Conservation (phyloP, 2,329 filamentous ascomycete species). For the Leptographium procerum region DNA sequence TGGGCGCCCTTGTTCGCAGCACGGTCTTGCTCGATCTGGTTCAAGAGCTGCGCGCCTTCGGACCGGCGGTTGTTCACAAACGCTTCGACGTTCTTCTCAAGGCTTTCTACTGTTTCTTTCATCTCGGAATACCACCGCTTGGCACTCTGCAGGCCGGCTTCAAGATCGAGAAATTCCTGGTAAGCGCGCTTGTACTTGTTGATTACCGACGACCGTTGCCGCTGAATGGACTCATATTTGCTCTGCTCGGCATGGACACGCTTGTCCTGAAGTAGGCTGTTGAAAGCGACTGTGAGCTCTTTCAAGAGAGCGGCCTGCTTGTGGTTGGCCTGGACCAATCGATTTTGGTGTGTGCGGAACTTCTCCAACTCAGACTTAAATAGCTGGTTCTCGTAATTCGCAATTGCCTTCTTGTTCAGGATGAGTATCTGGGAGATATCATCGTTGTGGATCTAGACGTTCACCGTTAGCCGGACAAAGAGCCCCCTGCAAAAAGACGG, state of each 20-base stretch:
- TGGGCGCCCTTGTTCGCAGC: slow-evolving; percentile 45
- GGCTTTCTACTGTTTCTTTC: slow-evolving; percentile 83
- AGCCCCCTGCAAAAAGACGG: neutral
- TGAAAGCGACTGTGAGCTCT: slow-evolving; percentile 80
- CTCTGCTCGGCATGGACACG: slow-evolving; percentile 86
- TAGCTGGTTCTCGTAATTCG: slow-evolving; percentile 81
- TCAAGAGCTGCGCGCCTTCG: slow-evolving; percentile 81
- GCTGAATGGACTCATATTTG: slow-evolving; percentile 82
- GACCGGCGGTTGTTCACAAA: slow-evolving; percentile 91
- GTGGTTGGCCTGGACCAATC: slow-evolving; percentile 84
- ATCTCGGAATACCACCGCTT: slow-evolving; percentile 94
- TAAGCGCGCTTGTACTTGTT: slow-evolving; percentile 83
- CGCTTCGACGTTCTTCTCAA: slow-evolving; percentile 90
- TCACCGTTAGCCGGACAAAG: neutral
- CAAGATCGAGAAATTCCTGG: slow-evolving; percentile 83
- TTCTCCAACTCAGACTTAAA: slow-evolving; percentile 98
- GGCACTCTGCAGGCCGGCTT: slow-evolving; percentile 74
- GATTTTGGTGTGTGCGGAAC: slow-evolving; percentile 84
- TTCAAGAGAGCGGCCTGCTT: slow-evolving; percentile 93
- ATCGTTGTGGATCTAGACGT: slow-evolving; percentile 70
- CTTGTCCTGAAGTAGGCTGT: slow-evolving; percentile 82
- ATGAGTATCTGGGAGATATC: slow-evolving; percentile 97
- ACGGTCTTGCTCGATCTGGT: slow-evolving; percentile 74
- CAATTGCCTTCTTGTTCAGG: slow-evolving; percentile 91
- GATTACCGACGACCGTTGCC: slow-evolving; percentile 70